Evolutionary conservation across 768 basidiomycete genomes (phyloP).

Genomic region (Lactifluus hygrophoroides): DNA sequence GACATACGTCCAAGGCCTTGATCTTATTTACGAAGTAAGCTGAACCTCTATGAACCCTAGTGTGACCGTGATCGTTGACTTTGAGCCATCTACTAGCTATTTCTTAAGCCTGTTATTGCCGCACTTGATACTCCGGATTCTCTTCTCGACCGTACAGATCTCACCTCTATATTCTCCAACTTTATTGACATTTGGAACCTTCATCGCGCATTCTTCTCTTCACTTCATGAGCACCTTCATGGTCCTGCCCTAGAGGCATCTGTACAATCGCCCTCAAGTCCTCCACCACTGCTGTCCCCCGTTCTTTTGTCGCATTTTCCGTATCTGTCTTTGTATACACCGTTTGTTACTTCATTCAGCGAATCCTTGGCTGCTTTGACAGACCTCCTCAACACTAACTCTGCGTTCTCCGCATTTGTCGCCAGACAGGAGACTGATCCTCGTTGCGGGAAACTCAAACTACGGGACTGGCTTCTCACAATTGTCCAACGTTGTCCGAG

Average conservation of each 20-base stretch:
- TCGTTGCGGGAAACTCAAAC: conserved; percentile 61
- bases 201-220: conserved; percentile 63
- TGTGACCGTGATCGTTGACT: background rate
- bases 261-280: conserved; percentile 20
- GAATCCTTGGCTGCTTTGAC: conserved; percentile 51
- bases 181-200: conserved; percentile 90
- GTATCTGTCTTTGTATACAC: conserved; percentile 80
- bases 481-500: conserved; percentile 85
- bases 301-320: conserved; percentile 76
- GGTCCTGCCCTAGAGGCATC: conserved; percentile 1
- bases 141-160: conserved; percentile 56
- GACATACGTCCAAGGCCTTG: conserved; percentile 73
- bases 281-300: conserved; percentile 42
- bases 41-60: background rate
- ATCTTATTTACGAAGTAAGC: conserved; percentile 72
- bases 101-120: conserved; percentile 68
- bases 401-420: conserved; percentile 56
- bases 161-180: conserved; percentile 76
- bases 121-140: conserved; percentile 63
- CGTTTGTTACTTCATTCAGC: conserved; percentile 75
- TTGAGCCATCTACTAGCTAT: conserved; percentile 45
- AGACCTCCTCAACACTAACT: conserved; percentile 45
- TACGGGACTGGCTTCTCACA: conserved; percentile 80
- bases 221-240: conserved; percentile 42
- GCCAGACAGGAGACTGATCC: conserved; percentile 57